Conservation (phyloP, 305 asterid species). For the Plantago lanceolata region DNA sequence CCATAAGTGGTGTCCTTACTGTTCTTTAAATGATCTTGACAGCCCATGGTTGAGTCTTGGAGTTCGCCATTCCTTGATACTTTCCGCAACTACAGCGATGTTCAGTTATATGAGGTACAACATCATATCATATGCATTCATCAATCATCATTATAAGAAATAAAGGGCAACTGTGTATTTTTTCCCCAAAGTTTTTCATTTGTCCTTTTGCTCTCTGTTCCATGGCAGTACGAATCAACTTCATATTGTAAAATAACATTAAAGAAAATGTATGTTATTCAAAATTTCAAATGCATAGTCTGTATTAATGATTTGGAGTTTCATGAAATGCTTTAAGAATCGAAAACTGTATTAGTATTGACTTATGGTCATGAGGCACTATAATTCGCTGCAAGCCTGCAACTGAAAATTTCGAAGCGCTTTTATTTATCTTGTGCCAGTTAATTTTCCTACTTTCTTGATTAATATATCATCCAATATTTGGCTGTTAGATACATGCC, state of each 20-base stretch:
- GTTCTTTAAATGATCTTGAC: constrained; percentile 30
- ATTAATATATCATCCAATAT: too few relatives aligned
- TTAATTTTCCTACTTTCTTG: background rate
- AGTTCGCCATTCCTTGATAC: constrained; percentile 54
- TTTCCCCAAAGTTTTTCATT: background rate
- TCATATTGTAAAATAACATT: background rate
- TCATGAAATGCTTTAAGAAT: constrained; percentile 16
- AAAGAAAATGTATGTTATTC: background rate
- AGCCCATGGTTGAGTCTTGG: constrained; percentile 89
- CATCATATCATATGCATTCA: constrained; percentile 12
- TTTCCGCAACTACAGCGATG: constrained; percentile 44
- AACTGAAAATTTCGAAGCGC: constrained; percentile 9
- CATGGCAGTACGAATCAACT: background rate
- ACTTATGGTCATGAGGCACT: constrained; percentile 21
- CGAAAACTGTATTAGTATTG: constrained; percentile 11
- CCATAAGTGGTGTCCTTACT: constrained; percentile 4
- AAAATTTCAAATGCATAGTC: background rate
- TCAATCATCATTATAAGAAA: background rate
- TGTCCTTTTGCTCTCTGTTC: constrained; percentile 9
- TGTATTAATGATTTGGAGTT: constrained; percentile 2
- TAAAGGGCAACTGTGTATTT: background rate
- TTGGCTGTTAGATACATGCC: background rate
- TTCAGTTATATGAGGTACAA: constrained; percentile 65
- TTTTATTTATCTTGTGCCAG: background rate
- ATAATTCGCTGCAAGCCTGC: too few relatives aligned